Conservation (phyloP, 257 asterid species). For the Ophiorrhiza pumila region DNA sequence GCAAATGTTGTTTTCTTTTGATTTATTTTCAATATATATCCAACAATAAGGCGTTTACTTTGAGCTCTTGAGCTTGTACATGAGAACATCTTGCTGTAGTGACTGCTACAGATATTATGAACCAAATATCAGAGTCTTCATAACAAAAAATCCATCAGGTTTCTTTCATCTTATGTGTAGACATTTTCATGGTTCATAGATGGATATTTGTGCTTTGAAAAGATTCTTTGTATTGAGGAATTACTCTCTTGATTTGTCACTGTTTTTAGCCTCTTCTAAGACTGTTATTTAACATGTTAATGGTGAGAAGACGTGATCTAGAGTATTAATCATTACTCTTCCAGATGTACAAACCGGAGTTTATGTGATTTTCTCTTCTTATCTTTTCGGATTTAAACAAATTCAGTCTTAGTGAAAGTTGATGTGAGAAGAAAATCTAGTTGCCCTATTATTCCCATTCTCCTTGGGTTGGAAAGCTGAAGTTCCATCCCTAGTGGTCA, state of each 20-base stretch:
- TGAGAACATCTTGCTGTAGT: not conserved
- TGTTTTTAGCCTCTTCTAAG: no score
- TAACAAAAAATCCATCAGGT: no score
- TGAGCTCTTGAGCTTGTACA: not conserved
- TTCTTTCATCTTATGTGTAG: no score
- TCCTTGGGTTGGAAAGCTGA: no score
- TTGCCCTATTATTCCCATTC: not conserved
- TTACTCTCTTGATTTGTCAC: not conserved
- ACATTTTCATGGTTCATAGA: no score
- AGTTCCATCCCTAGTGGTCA: not conserved
- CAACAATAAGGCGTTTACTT: not conserved
- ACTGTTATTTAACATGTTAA: no score
- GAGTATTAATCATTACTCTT: not conserved
- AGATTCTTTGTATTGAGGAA: no score
- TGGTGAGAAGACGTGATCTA: no score
- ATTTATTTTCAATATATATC: not conserved
- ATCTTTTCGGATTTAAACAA: no score
- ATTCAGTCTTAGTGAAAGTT: not conserved
- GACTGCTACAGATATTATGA: not conserved
- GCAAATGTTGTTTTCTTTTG: not conserved
- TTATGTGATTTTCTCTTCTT: not conserved
- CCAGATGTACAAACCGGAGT: not conserved
- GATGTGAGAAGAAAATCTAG: not conserved
- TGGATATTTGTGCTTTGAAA: no score
- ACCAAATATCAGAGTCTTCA: no score